Percentiles rank a stretch among this genome's conserved stretches.
These are phyloP conservation scores for Saccharomycopsis amapae DNA, from an alignment of 805 yeast genomes.

Conservation along the genomic window DNA sequence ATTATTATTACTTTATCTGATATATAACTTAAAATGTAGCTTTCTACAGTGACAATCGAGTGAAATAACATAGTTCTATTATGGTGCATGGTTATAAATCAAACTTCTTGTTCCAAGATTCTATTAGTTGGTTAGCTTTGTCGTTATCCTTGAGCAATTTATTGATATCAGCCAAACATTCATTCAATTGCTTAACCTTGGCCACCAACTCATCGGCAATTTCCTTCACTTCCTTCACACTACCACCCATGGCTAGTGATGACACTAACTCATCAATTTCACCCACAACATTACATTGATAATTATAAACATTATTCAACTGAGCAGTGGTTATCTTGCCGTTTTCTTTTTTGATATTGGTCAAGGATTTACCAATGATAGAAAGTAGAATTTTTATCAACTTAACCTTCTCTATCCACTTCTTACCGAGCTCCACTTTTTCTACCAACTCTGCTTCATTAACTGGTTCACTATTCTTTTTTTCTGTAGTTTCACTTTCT, in stretches of 20 bases:
- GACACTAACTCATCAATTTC: slow-evolving; percentile 12
- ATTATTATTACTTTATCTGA: too few relatives aligned
- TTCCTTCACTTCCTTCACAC: not conserved
- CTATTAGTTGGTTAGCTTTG: not conserved
- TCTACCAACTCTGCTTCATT: slow-evolving; percentile 30
- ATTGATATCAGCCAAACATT: not conserved
- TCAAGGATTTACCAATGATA: slow-evolving; percentile 51
- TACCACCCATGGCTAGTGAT: not conserved
- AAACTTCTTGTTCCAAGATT: slow-evolving; percentile 5
- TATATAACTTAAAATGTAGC: too few relatives aligned
- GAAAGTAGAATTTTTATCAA: slow-evolving; percentile 51
- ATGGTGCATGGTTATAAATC: not conserved
- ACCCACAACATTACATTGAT: slow-evolving; percentile 5
- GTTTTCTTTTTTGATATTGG: not conserved
- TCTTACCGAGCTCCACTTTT: slow-evolving; percentile 35
- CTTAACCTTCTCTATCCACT: slow-evolving; percentile 48
- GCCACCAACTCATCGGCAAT: not conserved
- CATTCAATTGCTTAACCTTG: not conserved
- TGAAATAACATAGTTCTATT: too few relatives aligned
- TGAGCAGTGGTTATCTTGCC: not conserved
- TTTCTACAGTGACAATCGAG: too few relatives aligned
- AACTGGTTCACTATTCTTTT: slow-evolving; percentile 26
- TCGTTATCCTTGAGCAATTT: not conserved
- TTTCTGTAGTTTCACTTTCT: slow-evolving; percentile 23
- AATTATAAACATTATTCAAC: not conserved